Conservation (phyloP, 2,329 filamentous ascomycete genomes). For the Hymenoscyphus scutula region DNA sequence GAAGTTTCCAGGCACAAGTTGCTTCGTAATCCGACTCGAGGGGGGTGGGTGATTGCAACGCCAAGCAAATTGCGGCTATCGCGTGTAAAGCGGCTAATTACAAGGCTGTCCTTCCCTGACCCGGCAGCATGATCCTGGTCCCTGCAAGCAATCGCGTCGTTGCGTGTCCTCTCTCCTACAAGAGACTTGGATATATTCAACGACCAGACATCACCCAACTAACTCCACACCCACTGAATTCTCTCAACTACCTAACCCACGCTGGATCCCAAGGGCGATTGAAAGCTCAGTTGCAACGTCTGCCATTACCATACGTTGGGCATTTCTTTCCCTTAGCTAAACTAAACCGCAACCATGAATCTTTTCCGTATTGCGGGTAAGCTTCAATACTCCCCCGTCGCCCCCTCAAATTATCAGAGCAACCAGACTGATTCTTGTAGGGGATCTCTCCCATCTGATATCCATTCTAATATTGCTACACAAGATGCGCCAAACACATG, state of each 20-base stretch:
- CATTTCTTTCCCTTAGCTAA: not conserved
- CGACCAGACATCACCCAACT: not conserved
- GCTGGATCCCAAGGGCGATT: slow-evolving; percentile 18
- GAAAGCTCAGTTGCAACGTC: slow-evolving; percentile 9
- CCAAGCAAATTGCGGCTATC: not conserved
- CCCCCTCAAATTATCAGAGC: not conserved
- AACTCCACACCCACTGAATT: slow-evolving; percentile 10
- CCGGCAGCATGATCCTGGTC: slow-evolving; percentile 5
- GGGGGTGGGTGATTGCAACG: not conserved
- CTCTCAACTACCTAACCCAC: slow-evolving; percentile 12
- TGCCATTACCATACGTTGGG: not conserved
- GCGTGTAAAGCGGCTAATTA: not conserved
- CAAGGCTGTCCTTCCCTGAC: slow-evolving; percentile 9
- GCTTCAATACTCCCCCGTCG: slow-evolving; percentile 23
- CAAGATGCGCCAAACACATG: slow-evolving; percentile 93
- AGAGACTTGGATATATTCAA: not conserved
- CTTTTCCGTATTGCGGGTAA: slow-evolving; percentile 66
- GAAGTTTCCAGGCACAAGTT: slow-evolving; percentile 16
- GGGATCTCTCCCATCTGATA: slow-evolving; percentile 90
- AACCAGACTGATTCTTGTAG: slow-evolving; percentile 44
- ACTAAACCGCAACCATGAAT: slow-evolving; percentile 54
- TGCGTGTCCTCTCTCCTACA: slow-evolving; percentile 31
- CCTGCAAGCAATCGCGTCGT: slow-evolving; percentile 12
- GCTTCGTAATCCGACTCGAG: not conserved
- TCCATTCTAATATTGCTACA: slow-evolving; percentile 94